Base-by-base conservation (phyloP, 208 protist species). In the Leishmania guyanensis region DNA sequence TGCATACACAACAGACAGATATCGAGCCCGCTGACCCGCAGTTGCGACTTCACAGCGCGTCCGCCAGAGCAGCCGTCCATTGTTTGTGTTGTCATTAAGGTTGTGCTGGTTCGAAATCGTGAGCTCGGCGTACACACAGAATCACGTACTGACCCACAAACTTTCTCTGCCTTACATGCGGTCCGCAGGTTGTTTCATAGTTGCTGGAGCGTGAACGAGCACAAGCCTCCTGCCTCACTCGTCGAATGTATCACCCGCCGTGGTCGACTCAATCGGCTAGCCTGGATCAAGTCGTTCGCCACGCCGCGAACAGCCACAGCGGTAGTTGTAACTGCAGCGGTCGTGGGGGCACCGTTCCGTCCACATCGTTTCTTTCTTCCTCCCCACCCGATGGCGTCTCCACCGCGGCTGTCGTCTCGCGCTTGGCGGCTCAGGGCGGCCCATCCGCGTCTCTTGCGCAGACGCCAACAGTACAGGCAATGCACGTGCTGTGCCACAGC, bases 201-300 rank as follows among this genome's bases (percentile, higher is more conserved):
- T 50, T 29, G 1, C 56, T 75, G 76, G 53, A 68, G 54, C 62
- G 51, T 85, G 80, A 29, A n/a, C 29, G n/a, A 54, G 36, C 26
- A 46, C 48, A 48, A 9, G 43, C 48, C 50, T 74, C 56, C 71
- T 75, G 16, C 22, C 51, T 51, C 46, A 73, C 20, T 29, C 39
- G 39, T 43, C 79, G 36, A 33, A 83, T 84, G 80, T 58, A 69
- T n/a, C n/a, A 26, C 14, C 50, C 66, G 33, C 36, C 56, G 36
- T 70, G 66, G 6, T 0, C 48, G 2, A n/a, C 36, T 2, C 66
- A 72, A 17, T 60, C 58, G 12, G 54, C 56, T n/a, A 84, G 80
- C 54, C 80, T 84, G 48, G 80, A 79, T 39, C 48, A 84, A 33
- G 69, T 84, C 48, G 74, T 84, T 50, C 74, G 73, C 39, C 74